These are phyloP conservation scores for Pythium sp. DNA, from an alignment of 352 stramenopile species.

Conservation along the genomic window DNA sequence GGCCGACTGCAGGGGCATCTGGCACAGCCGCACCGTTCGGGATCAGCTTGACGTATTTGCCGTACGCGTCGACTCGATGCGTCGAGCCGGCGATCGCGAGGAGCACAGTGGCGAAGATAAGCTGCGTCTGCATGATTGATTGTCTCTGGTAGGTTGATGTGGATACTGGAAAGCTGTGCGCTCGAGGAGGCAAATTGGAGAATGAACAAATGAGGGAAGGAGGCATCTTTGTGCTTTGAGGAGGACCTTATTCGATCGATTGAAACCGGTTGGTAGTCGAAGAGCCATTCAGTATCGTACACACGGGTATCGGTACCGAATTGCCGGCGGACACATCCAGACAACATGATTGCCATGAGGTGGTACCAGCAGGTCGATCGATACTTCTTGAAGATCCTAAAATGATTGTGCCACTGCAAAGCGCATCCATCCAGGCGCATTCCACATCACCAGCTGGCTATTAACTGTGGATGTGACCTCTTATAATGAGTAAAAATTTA, in stretches of 20 bases:
- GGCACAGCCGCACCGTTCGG: slow-evolving; percentile 61
- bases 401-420: neutral
- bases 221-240: neutral
- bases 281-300: slow-evolving; percentile 1
- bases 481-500: neutral
- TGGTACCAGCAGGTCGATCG: neutral
- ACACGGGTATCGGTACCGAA: neutral
- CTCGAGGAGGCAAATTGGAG: slow-evolving; percentile 1
- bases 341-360: neutral
- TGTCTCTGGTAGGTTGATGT: neutral
- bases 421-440: neutral
- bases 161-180: neutral
- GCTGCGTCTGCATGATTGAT: slow-evolving; percentile 8
- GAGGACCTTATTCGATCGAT: neutral
- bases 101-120: slow-evolving; percentile 10
- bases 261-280: neutral
- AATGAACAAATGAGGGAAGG: neutral
- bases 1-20: slow-evolving; percentile 43
- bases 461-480: neutral
- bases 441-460: neutral
- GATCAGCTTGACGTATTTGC: slow-evolving; percentile 43
- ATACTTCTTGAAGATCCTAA: neutral
- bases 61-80: slow-evolving; percentile 24
- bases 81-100: slow-evolving; percentile 12
- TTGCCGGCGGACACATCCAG: neutral